Conservation (phyloP, 2,329 filamentous ascomycete genomes). For the Cercospora sesami region DNA sequence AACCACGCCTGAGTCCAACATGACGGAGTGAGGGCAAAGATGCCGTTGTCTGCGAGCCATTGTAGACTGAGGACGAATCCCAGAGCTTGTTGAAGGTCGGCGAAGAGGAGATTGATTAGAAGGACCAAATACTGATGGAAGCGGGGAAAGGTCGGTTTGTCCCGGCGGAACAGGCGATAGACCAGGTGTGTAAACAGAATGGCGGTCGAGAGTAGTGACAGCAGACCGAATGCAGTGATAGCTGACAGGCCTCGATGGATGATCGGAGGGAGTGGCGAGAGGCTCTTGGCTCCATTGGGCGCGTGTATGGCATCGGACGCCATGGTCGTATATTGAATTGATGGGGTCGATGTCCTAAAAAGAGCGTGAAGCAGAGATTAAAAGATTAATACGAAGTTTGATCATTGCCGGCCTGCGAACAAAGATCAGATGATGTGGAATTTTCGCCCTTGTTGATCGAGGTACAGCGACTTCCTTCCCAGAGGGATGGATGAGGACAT, state of each 20-base stretch:
- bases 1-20: constrained; percentile 68
- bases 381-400: not conserved
- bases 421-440: not conserved
- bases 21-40: constrained; percentile 54
- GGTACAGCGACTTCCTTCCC: not conserved
- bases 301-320: not conserved
- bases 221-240: constrained; percentile 27
- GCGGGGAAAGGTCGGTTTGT: constrained; percentile 21
- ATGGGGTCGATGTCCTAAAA: not conserved
- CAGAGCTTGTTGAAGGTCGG: constrained; percentile 65
- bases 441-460: not conserved
- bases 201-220: constrained; percentile 30
- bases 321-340: not conserved
- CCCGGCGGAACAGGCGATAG: constrained; percentile 34
- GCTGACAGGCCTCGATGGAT: constrained; percentile 30
- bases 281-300: not conserved
- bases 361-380: not conserved
- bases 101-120: constrained; percentile 66
- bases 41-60: constrained; percentile 57
- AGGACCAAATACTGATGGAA: constrained; percentile 66
- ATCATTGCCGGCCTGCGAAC: constrained; percentile 3
- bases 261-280: constrained; percentile 20
- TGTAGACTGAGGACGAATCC: constrained; percentile 63
- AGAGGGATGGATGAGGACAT: not conserved
- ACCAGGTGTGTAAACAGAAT: constrained; percentile 31